Evolutionary conservation across 805 yeast genomes (phyloP).

Genomic region (Saitoella complicata): DNA sequence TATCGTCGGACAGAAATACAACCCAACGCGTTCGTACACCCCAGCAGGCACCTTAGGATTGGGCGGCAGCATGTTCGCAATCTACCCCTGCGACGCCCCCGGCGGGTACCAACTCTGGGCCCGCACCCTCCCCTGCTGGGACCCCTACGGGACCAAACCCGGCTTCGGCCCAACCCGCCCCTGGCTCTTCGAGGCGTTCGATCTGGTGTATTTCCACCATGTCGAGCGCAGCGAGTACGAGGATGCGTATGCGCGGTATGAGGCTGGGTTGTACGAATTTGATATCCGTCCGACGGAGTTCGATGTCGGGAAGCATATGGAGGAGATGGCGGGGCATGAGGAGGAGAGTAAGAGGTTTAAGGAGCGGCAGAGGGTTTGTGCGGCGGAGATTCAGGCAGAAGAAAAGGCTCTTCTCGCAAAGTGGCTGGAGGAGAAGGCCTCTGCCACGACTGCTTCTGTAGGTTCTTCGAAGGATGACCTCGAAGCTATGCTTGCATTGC

Average conservation of each 20-base stretch:
- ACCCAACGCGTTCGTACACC: conserved; percentile 90
- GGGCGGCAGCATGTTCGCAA: conserved; percentile 98
- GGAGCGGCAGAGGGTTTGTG: conserved; percentile 59
- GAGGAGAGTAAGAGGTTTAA: conserved; percentile 58
- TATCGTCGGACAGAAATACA: conserved; percentile 80
- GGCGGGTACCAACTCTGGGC: conserved; percentile 98
- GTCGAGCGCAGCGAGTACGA: conserved; percentile 77
- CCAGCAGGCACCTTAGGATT: conserved; percentile 96
- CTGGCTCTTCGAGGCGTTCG: conserved; percentile 85
- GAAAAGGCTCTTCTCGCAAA: conserved; percentile 72
- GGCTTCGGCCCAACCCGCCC: conserved; percentile 60
- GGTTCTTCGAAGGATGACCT: conserved; percentile 60
- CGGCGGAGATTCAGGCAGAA: conserved; percentile 70
- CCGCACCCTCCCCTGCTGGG: conserved; percentile 96
- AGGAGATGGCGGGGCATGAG: conserved; percentile 61
- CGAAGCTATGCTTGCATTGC: conserved; percentile 84
- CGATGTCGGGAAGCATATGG: conserved; percentile 61
- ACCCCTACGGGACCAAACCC: conserved; percentile 35
- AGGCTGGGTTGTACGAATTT: conserved; percentile 65
- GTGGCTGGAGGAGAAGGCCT: conserved; percentile 37
- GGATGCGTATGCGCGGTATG: conserved; percentile 47
- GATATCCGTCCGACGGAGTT: conserved; percentile 64
- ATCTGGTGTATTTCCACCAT: conserved; percentile 87
- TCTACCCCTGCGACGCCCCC: conserved; percentile 94
- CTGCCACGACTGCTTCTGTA: conserved; percentile 20